These are phyloP conservation scores for Hortaea werneckii DNA, from an alignment of 2,329 filamentous ascomycete species.

Conservation along the genomic window DNA sequence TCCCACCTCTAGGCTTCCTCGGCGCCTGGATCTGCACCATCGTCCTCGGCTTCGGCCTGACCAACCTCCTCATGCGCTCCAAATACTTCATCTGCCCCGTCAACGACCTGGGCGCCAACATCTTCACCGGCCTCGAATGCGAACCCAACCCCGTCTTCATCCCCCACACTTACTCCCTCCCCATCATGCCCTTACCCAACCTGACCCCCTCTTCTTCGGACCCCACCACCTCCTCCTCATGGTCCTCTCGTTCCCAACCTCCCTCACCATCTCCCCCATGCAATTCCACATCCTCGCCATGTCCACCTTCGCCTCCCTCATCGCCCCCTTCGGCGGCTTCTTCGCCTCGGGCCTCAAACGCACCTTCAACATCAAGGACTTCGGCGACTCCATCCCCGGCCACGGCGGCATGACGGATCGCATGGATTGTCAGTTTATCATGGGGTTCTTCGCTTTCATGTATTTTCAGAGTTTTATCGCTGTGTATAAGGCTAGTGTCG, in stretches of 20 bases:
- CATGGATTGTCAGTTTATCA: constrained; percentile 99
- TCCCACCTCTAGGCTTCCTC: constrained; percentile 57
- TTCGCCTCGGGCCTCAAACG: constrained; percentile 96
- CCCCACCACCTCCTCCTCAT: constrained; percentile 59
- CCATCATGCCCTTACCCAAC: constrained; percentile 38
- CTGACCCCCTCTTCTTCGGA: constrained; percentile 63
- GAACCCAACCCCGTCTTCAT: constrained; percentile 86
- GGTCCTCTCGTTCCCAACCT: constrained; percentile 42
- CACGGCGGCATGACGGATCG: constrained; percentile 97
- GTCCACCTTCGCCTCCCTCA: constrained; percentile 88
- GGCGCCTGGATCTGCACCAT: constrained; percentile 95
- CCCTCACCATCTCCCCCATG: constrained; percentile 72
- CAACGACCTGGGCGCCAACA: constrained; percentile 87
- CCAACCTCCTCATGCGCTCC: constrained; percentile 75
- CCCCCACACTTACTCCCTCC: constrained; percentile 62
- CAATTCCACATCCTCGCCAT: constrained; percentile 87
- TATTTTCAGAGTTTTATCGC: constrained; percentile 96
- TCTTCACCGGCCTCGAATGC: constrained; percentile 84
- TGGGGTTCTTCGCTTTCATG: constrained; percentile 97
- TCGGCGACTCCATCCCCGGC: constrained; percentile 93
- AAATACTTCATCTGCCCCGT: constrained; percentile 98
- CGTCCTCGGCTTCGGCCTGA: constrained; percentile 70
- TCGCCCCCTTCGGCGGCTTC: constrained; percentile 95
- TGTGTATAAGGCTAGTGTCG: constrained; percentile 72
- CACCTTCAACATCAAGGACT: constrained; percentile 99